Conservation (phyloP, 495 filamentous ascomycete species). For the Massariosphaeria phaeospora region DNA sequence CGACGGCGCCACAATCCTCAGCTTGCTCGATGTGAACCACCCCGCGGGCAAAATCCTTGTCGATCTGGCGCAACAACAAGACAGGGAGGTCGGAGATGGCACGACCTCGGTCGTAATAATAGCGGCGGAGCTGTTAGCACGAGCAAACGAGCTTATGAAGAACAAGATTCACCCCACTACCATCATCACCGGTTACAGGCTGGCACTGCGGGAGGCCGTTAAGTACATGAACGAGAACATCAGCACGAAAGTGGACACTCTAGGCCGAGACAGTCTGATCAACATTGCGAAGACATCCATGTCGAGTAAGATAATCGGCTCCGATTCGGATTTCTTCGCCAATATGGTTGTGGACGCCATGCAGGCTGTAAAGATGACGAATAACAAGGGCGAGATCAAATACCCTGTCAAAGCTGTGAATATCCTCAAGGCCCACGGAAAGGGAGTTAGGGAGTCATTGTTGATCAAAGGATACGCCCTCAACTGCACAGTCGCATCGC, state of each 20-base stretch:
- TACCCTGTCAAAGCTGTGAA: constrained; percentile 99
- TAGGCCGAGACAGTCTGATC: constrained; percentile 82
- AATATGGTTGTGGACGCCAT: constrained; percentile 97
- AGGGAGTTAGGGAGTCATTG: constrained; percentile 81
- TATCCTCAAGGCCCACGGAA: constrained; percentile 95
- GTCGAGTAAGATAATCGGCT: constrained; percentile 97
- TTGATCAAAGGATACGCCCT: constrained; percentile 94
- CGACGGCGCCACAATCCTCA: constrained; percentile 94
- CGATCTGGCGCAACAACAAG: constrained; percentile 95
- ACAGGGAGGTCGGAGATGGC: constrained; percentile 96
- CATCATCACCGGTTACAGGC: constrained; percentile 95
- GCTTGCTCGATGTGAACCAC: constrained; percentile 92
- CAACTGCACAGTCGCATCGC: constrained; percentile 97
- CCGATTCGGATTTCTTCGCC: constrained; percentile 94
- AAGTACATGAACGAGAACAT: constrained; percentile 99
- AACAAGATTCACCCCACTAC: constrained; percentile 99
- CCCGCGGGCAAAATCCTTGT: constrained; percentile 98
- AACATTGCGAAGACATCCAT: constrained; percentile 99
- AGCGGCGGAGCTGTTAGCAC: constrained; percentile 86
- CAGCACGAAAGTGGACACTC: constrained; percentile 83
- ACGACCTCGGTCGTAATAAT: constrained; percentile 98
- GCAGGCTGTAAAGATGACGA: constrained; percentile 86
- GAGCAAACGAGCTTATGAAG: constrained; percentile 97
- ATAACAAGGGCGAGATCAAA: constrained; percentile 83
- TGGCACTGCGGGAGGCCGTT: constrained; percentile 92